Percentiles rank a stretch among this genome's conserved stretches.
Conservation (phyloP, 352 stramenopile genomes). For the Phytophthora palmivora region DNA sequence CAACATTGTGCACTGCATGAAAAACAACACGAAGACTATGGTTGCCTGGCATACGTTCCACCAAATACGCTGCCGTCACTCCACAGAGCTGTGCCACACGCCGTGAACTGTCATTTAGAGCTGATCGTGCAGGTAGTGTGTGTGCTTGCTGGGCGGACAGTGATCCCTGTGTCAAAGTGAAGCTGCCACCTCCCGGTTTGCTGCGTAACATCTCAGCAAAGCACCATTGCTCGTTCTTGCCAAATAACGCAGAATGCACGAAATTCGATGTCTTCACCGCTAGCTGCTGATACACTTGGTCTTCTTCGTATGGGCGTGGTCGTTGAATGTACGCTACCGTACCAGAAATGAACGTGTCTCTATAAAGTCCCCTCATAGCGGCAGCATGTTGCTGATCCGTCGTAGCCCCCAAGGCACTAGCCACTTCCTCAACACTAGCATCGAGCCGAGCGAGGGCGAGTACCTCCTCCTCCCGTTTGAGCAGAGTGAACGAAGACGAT, state of each 20-base stretch:
- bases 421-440: slow-evolving; percentile 43
- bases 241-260: slow-evolving; percentile 37
- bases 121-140: slow-evolving; percentile 18
- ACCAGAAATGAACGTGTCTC: slow-evolving; percentile 40
- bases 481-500: slow-evolving; percentile 26
- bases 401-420: slow-evolving; percentile 23
- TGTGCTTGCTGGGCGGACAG: slow-evolving; percentile 7
- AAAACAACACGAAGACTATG: slow-evolving; percentile 44
- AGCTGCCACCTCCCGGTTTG: slow-evolving; percentile 18
- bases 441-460: slow-evolving; percentile 32
- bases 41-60: slow-evolving; percentile 32
- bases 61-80: slow-evolving; percentile 38
- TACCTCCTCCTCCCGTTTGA: slow-evolving; percentile 35
- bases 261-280: slow-evolving; percentile 43
- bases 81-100: slow-evolving; percentile 47
- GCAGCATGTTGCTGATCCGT: slow-evolving; percentile 28
- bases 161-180: slow-evolving; percentile 35
- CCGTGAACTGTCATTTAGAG: slow-evolving; percentile 10
- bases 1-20: slow-evolving; percentile 33
- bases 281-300: slow-evolving; percentile 20
- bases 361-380: slow-evolving; percentile 44
- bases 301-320: slow-evolving; percentile 1
- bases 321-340: slow-evolving; percentile 33
- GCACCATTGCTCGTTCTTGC: slow-evolving; percentile 55
- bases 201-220: slow-evolving; percentile 37